Percentiles rank a stretch among this genome's conserved stretches.
Evolutionary conservation across 331 rosid genomes (phyloP).

Genomic region (Telfairia occidentalis): DNA sequence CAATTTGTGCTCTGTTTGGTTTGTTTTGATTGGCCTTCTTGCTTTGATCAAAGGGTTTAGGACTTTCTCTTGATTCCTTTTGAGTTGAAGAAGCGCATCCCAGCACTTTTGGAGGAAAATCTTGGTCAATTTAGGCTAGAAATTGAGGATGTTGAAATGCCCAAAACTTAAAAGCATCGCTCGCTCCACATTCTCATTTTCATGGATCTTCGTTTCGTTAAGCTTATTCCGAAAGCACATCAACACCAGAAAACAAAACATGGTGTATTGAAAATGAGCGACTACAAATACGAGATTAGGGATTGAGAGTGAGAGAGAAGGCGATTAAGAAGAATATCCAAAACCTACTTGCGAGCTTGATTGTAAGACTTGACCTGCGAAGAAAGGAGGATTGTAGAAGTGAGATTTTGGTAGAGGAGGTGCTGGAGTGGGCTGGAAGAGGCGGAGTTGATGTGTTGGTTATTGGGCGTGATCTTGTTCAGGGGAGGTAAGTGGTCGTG

Average conservation of each 20-base stretch:
- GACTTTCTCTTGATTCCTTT: conserved; percentile 19
- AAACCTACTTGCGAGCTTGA: conserved; percentile 10
- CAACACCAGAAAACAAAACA: conserved; percentile 35
- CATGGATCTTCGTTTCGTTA: conserved; percentile 26
- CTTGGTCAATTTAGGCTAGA: conserved; percentile 34
- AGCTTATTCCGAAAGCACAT: conserved; percentile 66
- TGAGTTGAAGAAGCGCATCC: conserved; percentile 27
- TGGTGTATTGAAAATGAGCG: conserved; percentile 40
- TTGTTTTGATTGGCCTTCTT: conserved; percentile 11
- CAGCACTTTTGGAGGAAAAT: conserved; percentile 30
- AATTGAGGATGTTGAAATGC: conserved; percentile 30
- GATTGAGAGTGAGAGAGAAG: background rate
- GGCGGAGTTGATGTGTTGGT: conserved; percentile 37
- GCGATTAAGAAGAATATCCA: conserved; percentile 30
- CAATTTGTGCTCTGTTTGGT: background rate
- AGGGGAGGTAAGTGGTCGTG: no score
- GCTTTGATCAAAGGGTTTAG: conserved; percentile 38
- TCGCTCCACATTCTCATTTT: conserved; percentile 29
- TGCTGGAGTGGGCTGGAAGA: conserved; percentile 50
- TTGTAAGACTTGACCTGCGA: conserved; percentile 29
- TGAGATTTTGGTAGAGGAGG: conserved; percentile 47
- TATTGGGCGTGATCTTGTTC: no score
- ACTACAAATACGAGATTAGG: conserved; percentile 1
- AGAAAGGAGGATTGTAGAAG: conserved; percentile 37
- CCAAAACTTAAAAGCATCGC: conserved; percentile 5